These are phyloP conservation scores for Epichloe festucae DNA, from an alignment of 2,329 filamentous ascomycete species.

Conservation along the genomic window DNA sequence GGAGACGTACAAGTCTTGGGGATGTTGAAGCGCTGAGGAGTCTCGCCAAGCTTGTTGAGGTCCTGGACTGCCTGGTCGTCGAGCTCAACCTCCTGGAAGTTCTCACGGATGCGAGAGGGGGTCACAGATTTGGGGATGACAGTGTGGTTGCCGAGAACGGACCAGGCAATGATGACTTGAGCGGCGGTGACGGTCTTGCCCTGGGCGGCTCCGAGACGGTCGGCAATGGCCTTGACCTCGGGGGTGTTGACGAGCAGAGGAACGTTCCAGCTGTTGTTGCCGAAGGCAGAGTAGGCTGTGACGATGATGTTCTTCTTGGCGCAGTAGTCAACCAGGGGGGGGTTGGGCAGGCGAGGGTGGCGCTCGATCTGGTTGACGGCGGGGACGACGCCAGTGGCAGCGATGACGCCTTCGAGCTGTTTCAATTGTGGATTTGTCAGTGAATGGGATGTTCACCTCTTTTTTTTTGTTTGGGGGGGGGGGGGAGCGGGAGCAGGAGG, in stretches of 20 bases:
- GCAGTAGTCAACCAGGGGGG: constrained; percentile 45
- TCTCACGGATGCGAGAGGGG: constrained; percentile 51
- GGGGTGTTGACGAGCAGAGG: constrained; percentile 46
- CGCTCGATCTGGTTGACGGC: constrained; percentile 60
- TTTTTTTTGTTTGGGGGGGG: not conserved
- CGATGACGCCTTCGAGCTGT: constrained; percentile 39
- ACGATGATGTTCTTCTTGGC: constrained; percentile 50
- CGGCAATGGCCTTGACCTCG: constrained; percentile 42
- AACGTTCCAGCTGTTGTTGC: constrained; percentile 29
- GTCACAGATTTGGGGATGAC: constrained; percentile 69
- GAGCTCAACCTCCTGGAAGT: constrained; percentile 57
- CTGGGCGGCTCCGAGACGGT: constrained; percentile 24
- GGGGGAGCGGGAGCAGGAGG: not conserved
- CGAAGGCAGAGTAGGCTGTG: constrained; percentile 50
- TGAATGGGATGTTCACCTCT: too few species aligned
- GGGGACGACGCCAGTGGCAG: constrained; percentile 41
- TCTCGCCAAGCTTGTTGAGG: constrained; percentile 48
- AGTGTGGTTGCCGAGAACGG: constrained; percentile 45
- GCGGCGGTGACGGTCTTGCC: constrained; percentile 27
- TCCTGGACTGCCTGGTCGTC: constrained; percentile 43
- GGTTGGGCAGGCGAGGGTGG: constrained; percentile 48
- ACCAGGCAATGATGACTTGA: constrained; percentile 44
- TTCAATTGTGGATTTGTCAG: not conserved
- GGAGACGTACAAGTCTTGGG: constrained; percentile 25
- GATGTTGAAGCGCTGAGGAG: constrained; percentile 31